These are phyloP conservation scores for Cornus controversa DNA, from an alignment of 148 eudicot genomes.

Conservation along the genomic window DNA sequence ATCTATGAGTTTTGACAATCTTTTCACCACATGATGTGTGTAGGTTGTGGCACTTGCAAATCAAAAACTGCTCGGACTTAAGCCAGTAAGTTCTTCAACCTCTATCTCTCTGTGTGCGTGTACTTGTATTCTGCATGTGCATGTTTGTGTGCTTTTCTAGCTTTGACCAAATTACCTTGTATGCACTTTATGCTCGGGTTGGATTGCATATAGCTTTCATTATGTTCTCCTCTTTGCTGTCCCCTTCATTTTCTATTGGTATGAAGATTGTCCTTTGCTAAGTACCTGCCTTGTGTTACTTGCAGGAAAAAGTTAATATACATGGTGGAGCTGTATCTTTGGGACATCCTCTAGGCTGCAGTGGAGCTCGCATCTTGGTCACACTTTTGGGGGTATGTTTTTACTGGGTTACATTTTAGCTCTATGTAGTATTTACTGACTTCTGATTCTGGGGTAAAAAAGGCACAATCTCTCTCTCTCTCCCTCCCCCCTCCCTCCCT, in stretches of 20 bases:
- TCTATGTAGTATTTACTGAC: neutral
- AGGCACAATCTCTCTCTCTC: neutral
- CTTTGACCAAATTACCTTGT: neutral
- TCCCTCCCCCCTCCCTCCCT: too few relatives aligned
- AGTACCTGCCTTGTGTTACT: neutral
- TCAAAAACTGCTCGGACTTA: slow-evolving; percentile 65
- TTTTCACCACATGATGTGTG: slow-evolving; percentile 7
- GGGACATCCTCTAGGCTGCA: slow-evolving; percentile 94
- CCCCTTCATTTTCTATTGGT: neutral
- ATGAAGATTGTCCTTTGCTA: neutral
- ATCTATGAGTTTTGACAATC: neutral
- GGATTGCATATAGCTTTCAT: neutral
- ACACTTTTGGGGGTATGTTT: slow-evolving; percentile 70
- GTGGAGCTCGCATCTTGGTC: slow-evolving; percentile 82
- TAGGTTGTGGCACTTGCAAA: slow-evolving; percentile 86
- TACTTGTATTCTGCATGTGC: neutral
- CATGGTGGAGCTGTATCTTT: slow-evolving; percentile 88
- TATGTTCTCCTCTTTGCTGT: neutral
- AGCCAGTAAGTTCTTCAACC: slow-evolving; percentile 45
- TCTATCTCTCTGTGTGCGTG: neutral
- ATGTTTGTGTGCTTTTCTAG: neutral
- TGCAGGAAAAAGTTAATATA: slow-evolving; percentile 73
- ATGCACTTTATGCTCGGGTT: neutral
- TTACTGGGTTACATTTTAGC: neutral
- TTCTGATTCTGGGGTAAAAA: neutral